These are phyloP conservation scores for Aspergillus sclerotialis DNA, from an alignment of 2,329 filamentous ascomycete genomes.

Conservation along the genomic window DNA sequence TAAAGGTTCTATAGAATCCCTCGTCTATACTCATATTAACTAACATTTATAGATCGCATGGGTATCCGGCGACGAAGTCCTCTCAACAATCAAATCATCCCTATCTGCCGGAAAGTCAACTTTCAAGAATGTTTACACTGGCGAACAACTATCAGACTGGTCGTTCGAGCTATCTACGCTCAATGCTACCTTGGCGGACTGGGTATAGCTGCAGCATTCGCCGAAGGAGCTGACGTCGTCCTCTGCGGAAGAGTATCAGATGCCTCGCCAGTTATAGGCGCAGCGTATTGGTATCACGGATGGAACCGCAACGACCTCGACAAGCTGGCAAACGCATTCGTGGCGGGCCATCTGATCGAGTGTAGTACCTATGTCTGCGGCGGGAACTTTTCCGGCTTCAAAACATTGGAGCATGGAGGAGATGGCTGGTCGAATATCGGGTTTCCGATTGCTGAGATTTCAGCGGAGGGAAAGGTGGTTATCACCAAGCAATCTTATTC, in stretches of 20 bases:
- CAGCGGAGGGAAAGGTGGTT: constrained; percentile 31
- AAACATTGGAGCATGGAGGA: constrained; percentile 17
- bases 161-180: constrained; percentile 23
- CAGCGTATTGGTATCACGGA: constrained; percentile 36
- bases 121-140: constrained; percentile 36
- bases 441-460: constrained; percentile 42
- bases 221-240: constrained; percentile 38
- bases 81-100: constrained; percentile 24
- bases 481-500: constrained; percentile 39
- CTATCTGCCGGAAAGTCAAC: constrained; percentile 25
- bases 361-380: constrained; percentile 38
- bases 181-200: constrained; percentile 33
- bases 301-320: constrained; percentile 34
- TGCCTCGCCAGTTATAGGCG: constrained; percentile 38
- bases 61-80: constrained; percentile 42
- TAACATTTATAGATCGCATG: constrained; percentile 35
- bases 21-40: constrained; percentile 1
- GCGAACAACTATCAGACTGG: constrained; percentile 28
- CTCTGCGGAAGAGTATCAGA: constrained; percentile 40
- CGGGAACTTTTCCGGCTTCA: constrained; percentile 41
- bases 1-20: no score
- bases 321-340: constrained; percentile 32
- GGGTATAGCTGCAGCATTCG: constrained; percentile 33
- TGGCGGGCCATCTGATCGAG: constrained; percentile 34
- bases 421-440: constrained; percentile 40